Conservation (phyloP, 495 filamentous ascomycete species). For the Letharia columbiana region DNA sequence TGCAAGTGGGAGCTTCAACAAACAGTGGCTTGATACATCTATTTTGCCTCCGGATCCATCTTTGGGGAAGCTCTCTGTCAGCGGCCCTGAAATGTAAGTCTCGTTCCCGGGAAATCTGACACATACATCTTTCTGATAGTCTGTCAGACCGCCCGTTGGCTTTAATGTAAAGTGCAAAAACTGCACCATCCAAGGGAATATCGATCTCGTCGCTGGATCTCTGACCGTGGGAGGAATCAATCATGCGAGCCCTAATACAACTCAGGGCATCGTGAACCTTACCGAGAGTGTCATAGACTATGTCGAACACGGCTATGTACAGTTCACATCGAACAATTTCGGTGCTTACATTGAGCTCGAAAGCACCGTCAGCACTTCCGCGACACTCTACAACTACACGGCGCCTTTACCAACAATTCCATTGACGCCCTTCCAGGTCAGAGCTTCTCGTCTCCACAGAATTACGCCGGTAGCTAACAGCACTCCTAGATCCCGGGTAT, state of each 20-base stretch:
- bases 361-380: constrained; percentile 16
- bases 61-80: constrained; percentile 7
- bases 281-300: constrained; percentile 21
- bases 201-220: constrained; percentile 27
- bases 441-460: background rate
- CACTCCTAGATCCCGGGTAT: constrained; percentile 26
- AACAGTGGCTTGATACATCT: constrained; percentile 14
- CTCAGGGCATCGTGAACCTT: constrained; percentile 4
- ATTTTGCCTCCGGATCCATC: constrained; percentile 21
- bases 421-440: constrained; percentile 27
- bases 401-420: constrained; percentile 26
- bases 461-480: background rate
- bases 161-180: constrained; percentile 29
- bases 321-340: constrained; percentile 24
- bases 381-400: constrained; percentile 14
- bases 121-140: background rate
- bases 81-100: constrained; percentile 15
- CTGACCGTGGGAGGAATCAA: constrained; percentile 17
- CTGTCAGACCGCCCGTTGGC: constrained; percentile 14
- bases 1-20: constrained; percentile 13
- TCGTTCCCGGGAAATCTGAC: background rate
- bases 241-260: constrained; percentile 1
- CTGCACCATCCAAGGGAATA: constrained; percentile 26
- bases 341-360: constrained; percentile 30
- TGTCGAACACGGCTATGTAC: constrained; percentile 26